phyloP scores from a whole-genome alignment of 2,329 filamentous ascomycete genomes.

The Xylaria multiplex region DNA sequence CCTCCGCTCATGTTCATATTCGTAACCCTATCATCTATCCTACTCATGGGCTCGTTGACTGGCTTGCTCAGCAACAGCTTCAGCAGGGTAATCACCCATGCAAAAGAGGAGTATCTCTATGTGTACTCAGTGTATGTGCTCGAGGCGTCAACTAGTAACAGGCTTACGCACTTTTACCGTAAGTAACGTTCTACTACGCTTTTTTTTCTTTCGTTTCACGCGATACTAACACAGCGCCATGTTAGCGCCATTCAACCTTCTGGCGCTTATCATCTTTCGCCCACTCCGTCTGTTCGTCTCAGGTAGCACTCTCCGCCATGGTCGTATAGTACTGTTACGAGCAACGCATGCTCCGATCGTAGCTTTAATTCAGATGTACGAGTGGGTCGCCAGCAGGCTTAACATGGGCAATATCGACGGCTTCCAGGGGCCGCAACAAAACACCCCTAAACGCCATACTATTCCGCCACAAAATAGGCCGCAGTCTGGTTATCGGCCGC shows the following conservation, averaged over 20 bases:
- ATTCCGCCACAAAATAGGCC: constrained; percentile 42
- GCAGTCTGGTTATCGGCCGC: constrained; percentile 41
- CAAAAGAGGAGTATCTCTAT: constrained; percentile 80
- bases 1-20: constrained; percentile 76
- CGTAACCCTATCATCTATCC: constrained; percentile 79
- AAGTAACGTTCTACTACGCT: constrained; percentile 27
- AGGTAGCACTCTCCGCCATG: constrained; percentile 69
- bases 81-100: constrained; percentile 69
- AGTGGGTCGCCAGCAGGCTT: constrained; percentile 59
- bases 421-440: constrained; percentile 58
- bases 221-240: constrained; percentile 23
- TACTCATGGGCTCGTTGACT: constrained; percentile 81
- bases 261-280: constrained; percentile 76
- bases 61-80: constrained; percentile 83
- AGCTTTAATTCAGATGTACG: constrained; percentile 74
- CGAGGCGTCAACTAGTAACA: constrained; percentile 73
- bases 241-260: constrained; percentile 73
- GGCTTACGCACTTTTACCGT: constrained; percentile 74
- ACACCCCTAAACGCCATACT: constrained; percentile 40
- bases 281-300: constrained; percentile 75
- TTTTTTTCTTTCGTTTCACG: background rate
- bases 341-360: constrained; percentile 75
- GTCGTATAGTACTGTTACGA: constrained; percentile 70
- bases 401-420: constrained; percentile 57
- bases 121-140: constrained; percentile 75